phyloP scores from a whole-genome alignment of 139 green algal species.

The Micractinium conductrix region DNA sequence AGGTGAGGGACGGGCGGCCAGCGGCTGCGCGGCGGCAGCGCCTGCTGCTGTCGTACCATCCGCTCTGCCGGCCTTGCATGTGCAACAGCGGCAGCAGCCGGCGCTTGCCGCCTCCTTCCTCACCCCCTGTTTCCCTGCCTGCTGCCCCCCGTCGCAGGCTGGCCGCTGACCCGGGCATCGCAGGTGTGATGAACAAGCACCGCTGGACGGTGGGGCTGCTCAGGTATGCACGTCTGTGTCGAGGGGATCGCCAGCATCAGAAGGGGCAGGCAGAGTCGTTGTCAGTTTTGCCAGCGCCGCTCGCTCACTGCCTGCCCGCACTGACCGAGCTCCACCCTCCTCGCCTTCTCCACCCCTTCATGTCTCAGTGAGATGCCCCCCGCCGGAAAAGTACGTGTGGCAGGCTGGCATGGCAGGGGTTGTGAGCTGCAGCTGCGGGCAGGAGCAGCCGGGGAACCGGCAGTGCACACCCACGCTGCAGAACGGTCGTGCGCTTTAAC shows the following conservation, averaged over 20 bases:
- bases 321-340: neutral
- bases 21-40: no score
- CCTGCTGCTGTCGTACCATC: neutral
- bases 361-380: slow-evolving; percentile 82
- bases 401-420: no score
- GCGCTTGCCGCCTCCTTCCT: no score
- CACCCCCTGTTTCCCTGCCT: no score
- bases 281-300: neutral
- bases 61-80: neutral
- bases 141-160: neutral
- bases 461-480: no score
- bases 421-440: no score
- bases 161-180: slow-evolving; percentile 75
- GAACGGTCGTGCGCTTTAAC: no score
- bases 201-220: slow-evolving; percentile 70
- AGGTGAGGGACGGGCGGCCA: slow-evolving; percentile 26
- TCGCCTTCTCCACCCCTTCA: neutral
- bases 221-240: slow-evolving; percentile 1
- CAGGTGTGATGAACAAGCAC: slow-evolving; percentile 78
- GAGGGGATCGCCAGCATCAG: neutral
- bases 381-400: no score
- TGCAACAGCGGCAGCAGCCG: no score
- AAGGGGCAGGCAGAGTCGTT: neutral
- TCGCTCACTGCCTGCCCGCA: neutral
- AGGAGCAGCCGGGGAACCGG: no score